Evolutionary conservation across 2,329 filamentous ascomycete species (phyloP).

Genomic region (Shiraia bambusicola): DNA sequence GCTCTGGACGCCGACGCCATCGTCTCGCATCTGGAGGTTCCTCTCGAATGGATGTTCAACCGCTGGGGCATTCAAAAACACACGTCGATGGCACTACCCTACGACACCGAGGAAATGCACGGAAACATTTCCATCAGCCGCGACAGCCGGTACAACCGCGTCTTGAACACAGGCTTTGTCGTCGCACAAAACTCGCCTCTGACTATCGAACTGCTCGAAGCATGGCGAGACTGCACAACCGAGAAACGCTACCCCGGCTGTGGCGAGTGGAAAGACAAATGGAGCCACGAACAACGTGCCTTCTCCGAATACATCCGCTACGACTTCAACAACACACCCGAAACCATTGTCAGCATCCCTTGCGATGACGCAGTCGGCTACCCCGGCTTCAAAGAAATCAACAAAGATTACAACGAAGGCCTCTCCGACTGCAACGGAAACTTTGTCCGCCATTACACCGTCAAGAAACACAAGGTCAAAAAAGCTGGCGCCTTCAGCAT

Average conservation of each 20-base stretch:
- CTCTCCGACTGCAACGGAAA: slow-evolving; percentile 28
- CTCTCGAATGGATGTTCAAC: slow-evolving; percentile 53
- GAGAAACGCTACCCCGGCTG: slow-evolving; percentile 31
- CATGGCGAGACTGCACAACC: slow-evolving; percentile 35
- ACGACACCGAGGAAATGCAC: slow-evolving; percentile 31
- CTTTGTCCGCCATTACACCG: slow-evolving; percentile 34
- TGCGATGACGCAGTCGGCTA: slow-evolving; percentile 42
- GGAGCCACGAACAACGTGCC: slow-evolving; percentile 38
- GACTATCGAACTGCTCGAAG: slow-evolving; percentile 30
- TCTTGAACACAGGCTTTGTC: slow-evolving; percentile 46
- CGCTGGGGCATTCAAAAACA: slow-evolving; percentile 47
- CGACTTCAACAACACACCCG: slow-evolving; percentile 28
- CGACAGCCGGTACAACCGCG: slow-evolving; percentile 39
- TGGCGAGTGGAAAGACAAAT: slow-evolving; percentile 28
- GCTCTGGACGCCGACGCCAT: slow-evolving; percentile 51
- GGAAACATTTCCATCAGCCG: slow-evolving; percentile 24
- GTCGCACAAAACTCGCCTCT: slow-evolving; percentile 36
- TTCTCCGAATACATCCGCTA: slow-evolving; percentile 40
- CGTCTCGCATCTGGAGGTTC: slow-evolving; percentile 47
- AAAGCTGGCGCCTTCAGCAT: slow-evolving; percentile 7
- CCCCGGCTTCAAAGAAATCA: slow-evolving; percentile 25
- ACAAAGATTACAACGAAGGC: slow-evolving; percentile 9
- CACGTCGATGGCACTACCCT: slow-evolving; percentile 47
- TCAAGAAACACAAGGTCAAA: slow-evolving; percentile 22
- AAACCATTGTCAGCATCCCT: slow-evolving; percentile 31